These are phyloP conservation scores for Synura sp. DNA, from an alignment of 352 stramenopile species.

Conservation along the genomic window DNA sequence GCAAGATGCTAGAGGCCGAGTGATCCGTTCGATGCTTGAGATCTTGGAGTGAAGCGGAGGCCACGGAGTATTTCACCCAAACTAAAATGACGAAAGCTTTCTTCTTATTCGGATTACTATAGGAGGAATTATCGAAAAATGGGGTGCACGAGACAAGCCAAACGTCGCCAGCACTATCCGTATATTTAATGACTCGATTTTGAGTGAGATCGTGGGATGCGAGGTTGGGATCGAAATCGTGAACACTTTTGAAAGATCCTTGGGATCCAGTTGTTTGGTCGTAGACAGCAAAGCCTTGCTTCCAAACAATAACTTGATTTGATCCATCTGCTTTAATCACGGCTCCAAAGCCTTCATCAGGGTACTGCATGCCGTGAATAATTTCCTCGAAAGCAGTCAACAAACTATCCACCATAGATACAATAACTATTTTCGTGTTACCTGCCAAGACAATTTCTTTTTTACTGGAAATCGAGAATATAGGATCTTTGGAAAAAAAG, in stretches of 20 bases:
- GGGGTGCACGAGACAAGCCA: neutral
- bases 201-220: neutral
- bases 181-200: neutral
- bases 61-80: neutral
- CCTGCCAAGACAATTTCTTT: no score
- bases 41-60: neutral
- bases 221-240: neutral
- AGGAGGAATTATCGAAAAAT: neutral
- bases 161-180: neutral
- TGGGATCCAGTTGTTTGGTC: neutral
- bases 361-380: neutral
- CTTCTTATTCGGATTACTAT: neutral
- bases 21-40: neutral
- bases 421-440: no score
- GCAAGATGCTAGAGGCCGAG: neutral
- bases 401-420: neutral
- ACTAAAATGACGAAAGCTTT: neutral
- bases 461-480: neutral
- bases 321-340: neutral
- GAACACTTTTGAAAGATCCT: neutral
- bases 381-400: neutral
- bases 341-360: neutral
- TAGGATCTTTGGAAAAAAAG: neutral
- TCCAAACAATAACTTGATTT: neutral
- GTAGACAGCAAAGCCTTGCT: neutral